Evolutionary conservation across 2,329 filamentous ascomycete genomes (phyloP).

Genomic region (Ceratocystis harringtonii): DNA sequence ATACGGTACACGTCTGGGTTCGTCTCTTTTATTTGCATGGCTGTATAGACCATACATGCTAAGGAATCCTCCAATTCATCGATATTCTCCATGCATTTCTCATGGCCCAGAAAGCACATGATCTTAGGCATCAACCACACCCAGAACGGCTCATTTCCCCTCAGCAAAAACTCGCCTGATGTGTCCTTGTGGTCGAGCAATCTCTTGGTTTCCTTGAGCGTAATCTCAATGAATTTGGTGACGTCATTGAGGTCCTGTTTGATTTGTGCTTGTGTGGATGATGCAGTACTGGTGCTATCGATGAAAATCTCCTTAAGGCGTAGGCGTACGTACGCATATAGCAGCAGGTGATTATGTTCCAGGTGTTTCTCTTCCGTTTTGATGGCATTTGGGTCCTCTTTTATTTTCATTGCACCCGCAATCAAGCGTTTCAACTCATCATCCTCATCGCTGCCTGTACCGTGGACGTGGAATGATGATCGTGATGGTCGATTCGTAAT

Average conservation of each 20-base stretch:
- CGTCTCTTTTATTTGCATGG: constrained; percentile 14
- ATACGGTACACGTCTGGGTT: constrained; percentile 14
- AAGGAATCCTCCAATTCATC: constrained; percentile 16
- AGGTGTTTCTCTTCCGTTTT: constrained; percentile 50
- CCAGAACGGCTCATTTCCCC: constrained; percentile 48
- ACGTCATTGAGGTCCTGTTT: constrained; percentile 39
- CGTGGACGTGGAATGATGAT: constrained; percentile 43
- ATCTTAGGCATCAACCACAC: constrained; percentile 47
- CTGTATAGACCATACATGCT: constrained; percentile 14
- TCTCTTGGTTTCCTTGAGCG: constrained; percentile 57
- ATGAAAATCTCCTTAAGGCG: constrained; percentile 52
- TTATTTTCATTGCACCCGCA: constrained; percentile 38
- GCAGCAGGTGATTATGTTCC: constrained; percentile 68
- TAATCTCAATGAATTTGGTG: constrained; percentile 57
- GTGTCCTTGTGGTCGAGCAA: constrained; percentile 40
- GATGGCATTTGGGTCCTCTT: constrained; percentile 37
- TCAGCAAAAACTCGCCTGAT: constrained; percentile 31
- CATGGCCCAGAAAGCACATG: constrained; percentile 41
- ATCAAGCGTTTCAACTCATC: constrained; percentile 62
- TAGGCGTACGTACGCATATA: constrained; percentile 69
- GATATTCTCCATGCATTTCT: constrained; percentile 24
- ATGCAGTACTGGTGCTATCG: not conserved
- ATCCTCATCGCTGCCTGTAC: constrained; percentile 48
- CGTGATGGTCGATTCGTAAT: not conserved
- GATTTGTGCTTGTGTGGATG: constrained; percentile 1